phyloP scores from a whole-genome alignment of 495 filamentous ascomycete genomes.

The Zalerion maritima region DNA sequence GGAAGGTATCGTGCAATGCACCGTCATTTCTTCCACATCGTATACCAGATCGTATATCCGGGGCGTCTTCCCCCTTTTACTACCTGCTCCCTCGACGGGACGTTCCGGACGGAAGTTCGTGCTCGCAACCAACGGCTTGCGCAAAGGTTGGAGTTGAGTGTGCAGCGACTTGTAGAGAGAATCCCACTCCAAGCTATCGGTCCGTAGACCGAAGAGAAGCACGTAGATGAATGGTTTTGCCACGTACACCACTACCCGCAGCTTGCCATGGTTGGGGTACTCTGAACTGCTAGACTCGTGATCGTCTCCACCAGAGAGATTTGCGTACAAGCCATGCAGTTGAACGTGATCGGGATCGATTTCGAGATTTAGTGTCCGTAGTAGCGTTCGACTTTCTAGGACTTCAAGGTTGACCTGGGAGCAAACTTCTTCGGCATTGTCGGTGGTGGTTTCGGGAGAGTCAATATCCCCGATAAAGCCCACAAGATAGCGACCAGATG shows the following conservation, averaged over 20 bases:
- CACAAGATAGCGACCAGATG: constrained; percentile 56
- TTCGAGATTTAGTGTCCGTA: no score
- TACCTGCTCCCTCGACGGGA: constrained; percentile 20
- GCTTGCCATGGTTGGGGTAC: no score
- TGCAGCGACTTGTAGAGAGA: constrained; percentile 71
- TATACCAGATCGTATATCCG: constrained; percentile 75
- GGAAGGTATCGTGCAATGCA: constrained; percentile 78
- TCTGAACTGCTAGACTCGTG: no score
- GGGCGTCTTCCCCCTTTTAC: constrained; percentile 16
- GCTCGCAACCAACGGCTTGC: constrained; percentile 51
- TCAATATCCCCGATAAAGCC: constrained; percentile 52
- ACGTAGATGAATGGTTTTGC: constrained; percentile 83
- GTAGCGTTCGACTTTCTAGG: no score
- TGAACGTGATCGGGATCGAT: no score
- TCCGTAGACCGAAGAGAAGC: constrained; percentile 65
- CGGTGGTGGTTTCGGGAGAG: no score
- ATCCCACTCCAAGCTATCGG: constrained; percentile 49
- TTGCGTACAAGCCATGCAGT: no score
- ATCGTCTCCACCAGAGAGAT: no score
- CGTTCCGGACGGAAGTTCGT: constrained; percentile 39
- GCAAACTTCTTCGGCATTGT: no score
- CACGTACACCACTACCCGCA: constrained; percentile 58
- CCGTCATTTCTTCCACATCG: constrained; percentile 59
- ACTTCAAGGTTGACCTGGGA: no score
- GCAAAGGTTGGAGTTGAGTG: constrained; percentile 64